Evolutionary conservation across 208 protist genomes (phyloP), one percentile per base, ranked within the genome.

Genomic region (Trypanosomatidae sp.): DNA sequence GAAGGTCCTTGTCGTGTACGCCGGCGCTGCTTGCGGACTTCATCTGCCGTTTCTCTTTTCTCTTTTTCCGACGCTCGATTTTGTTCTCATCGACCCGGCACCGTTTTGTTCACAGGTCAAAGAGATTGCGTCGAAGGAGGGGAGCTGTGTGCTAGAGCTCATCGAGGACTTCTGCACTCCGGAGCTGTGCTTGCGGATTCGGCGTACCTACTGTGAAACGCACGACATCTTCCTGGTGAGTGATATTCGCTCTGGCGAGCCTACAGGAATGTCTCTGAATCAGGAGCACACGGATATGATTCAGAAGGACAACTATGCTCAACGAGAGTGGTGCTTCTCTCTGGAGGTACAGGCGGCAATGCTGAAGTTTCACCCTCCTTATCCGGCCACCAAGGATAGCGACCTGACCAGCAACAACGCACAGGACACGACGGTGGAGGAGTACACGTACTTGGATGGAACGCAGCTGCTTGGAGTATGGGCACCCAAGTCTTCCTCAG

Each of bases 311-410:
- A 98, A 97, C 72, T 77, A 84, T 17, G 69, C 81, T 43, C 97
- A 99, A 81, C 69, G 80, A 69, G 79, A 89, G 30, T 99, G 94
- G 94, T 94, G 93, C 77, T 82, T 81, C 41, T 85, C 92, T 2
- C 85, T 99, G 25, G 69, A 83, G 28, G 93, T 96, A 25, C 47
- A 84, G 33, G 79, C 73, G 12, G 89, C 88, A 30, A 89, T 99
- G 89, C 88, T 99, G 36, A 99, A 99, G 76, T 99, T 99, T 72
- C 88, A 98, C 68, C 93, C 98, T 55, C 96, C 98, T 8, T 99
- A 98, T 80, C 90, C 85, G 10, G 67, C 74, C 41, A 84, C 84
- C 47, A 71, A 67, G 44, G 86, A 92, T 46, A 49, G 67, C 3
- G 39, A 44, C 9, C 80, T 79, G 7, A 66, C 66, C 6, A 60